These are phyloP conservation scores for Elaeagnus macrophylla DNA, from an alignment of 306 rosid species.

Conservation along the genomic window DNA sequence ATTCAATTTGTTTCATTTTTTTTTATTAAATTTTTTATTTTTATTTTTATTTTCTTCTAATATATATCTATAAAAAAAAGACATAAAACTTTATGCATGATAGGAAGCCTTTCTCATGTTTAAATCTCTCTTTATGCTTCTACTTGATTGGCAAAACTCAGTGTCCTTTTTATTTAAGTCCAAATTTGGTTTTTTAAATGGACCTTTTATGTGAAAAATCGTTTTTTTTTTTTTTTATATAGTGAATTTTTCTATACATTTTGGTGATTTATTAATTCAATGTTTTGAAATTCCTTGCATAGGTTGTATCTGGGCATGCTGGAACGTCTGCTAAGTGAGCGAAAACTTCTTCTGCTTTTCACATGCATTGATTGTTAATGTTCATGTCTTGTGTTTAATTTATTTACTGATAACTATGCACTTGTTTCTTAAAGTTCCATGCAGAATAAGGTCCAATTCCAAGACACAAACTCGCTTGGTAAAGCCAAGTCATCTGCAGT, in stretches of 20 bases:
- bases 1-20: too few species aligned
- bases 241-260: slow-evolving; percentile 3
- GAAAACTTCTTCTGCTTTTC: slow-evolving; percentile 14
- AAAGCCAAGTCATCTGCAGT: slow-evolving; percentile 71
- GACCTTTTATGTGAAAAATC: neutral
- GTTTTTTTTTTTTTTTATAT: neutral
- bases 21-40: too few species aligned
- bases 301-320: slow-evolving; percentile 36
- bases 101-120: too few species aligned
- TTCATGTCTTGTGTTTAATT: slow-evolving; percentile 11
- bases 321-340: slow-evolving; percentile 46
- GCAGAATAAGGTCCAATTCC: slow-evolving; percentile 29
- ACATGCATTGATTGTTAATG: neutral
- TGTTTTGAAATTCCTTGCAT: slow-evolving; percentile 29
- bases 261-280: neutral
- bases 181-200: too few species aligned
- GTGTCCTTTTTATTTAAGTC: too few species aligned
- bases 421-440: slow-evolving; percentile 35
- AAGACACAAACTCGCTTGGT: slow-evolving; percentile 47
- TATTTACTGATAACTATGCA: neutral
- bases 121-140: too few species aligned
- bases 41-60: too few species aligned
- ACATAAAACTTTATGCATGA: too few species aligned
- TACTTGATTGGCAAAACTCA: too few species aligned
- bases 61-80: too few species aligned